Conservation (phyloP, 2,329 filamentous ascomycete genomes). For the Nemania serpens region DNA sequence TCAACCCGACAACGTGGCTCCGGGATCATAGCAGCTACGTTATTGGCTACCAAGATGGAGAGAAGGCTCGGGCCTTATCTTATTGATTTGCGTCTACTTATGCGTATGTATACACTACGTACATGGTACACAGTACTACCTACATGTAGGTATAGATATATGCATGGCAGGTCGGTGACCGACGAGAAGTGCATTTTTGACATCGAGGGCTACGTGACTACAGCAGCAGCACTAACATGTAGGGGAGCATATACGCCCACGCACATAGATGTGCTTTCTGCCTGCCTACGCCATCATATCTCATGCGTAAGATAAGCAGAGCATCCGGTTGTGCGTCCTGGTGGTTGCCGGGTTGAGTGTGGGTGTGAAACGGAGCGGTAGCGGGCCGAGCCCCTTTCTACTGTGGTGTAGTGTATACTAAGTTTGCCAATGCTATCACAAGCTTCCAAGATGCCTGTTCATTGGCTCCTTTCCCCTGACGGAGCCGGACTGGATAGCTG, state of each 20-base stretch:
- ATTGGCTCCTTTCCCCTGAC: conserved; percentile 1
- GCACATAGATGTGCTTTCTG: no score
- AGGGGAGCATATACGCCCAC: no score
- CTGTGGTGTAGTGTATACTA: background rate
- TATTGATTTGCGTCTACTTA: background rate
- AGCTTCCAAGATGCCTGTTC: background rate
- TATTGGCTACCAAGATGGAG: conserved; percentile 15
- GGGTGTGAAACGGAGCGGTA: conserved; percentile 9
- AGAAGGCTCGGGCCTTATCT: background rate
- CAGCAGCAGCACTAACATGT: no score
- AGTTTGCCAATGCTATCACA: no score
- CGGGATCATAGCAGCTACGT: conserved; percentile 15
- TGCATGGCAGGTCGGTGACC: no score
- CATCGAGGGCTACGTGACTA: no score
- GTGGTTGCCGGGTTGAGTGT: background rate
- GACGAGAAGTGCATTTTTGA: no score
- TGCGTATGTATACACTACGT: background rate
- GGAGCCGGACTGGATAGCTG: background rate
- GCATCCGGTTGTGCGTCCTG: background rate
- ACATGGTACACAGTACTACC: background rate
- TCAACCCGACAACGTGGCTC: conserved; percentile 29
- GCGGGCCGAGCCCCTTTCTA: conserved; percentile 22
- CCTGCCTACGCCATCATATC: no score
- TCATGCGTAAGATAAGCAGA: no score
- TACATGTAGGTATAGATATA: background rate